Evolutionary conservation across 2,329 filamentous ascomycete species (phyloP), one percentile per base, ranked within the genome.

Genomic region (Cytospora schulzeri): DNA sequence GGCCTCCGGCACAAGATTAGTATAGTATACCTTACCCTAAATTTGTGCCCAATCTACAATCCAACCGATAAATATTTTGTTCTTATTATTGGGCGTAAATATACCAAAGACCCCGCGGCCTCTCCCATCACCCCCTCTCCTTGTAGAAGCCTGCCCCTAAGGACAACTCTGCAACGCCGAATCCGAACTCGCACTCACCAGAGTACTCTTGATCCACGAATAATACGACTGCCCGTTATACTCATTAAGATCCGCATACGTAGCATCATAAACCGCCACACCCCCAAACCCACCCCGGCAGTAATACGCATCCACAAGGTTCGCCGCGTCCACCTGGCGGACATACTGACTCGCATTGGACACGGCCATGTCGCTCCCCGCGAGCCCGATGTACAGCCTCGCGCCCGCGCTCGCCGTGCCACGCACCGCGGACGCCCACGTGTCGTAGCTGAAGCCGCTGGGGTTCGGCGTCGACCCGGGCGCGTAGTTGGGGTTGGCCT

Each of bases 341-440:
- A 81, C 69, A 67, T 81, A 81, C 22, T 69, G 70, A 17, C 74
- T 74, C 9, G 71, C 60, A 29, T 60, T 31, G 4, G 66, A 69
- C 3, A 74, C 76, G 22, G 73, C 70, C 0, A 53, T 62, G 1
- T 68, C 31, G 14, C 71, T 71, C 5, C 74, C 76, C 4, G 79
- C 76, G 19, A 83, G 74, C 38, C 81, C 81, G 57, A 82, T 72
- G 67, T 76, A 82, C 57, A 83, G 71, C 74, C 82, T 80, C 33
- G 80, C 77, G 11, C 73, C 67, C 69, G 75, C 68, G 73, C 76
- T 81, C 63, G 73, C 66, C 45, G 75, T 78, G 4, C 64, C 50
- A 4, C 68, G 60, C 38, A 82, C 62, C 31, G 77, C 72, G 0
- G 57, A 48, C 56, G 72, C 76, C 80, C 81, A 83, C 17, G 71